Percentiles rank a stretch among this genome's conserved stretches.
Evolutionary conservation across 768 basidiomycete genomes (phyloP).

Genomic region (Pulveroboletus ravenelii): DNA sequence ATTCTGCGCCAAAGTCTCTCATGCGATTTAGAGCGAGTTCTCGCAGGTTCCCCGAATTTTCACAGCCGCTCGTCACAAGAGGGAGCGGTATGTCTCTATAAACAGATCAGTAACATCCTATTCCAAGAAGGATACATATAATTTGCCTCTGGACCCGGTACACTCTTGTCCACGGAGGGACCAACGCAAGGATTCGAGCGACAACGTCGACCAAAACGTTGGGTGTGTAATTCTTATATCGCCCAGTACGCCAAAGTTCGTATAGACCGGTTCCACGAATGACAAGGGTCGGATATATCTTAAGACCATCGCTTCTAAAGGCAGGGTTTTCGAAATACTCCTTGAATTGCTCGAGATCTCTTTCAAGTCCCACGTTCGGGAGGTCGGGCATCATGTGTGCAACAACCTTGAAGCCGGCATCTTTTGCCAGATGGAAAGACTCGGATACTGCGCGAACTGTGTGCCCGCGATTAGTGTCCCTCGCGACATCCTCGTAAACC

Average conservation of each 20-base stretch:
- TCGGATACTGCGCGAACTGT: constrained; percentile 97
- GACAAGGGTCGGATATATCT: constrained; percentile 97
- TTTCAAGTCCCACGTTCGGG: constrained; percentile 94
- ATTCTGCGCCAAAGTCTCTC: constrained; percentile 98
- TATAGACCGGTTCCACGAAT: constrained; percentile 96
- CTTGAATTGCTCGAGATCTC: constrained; percentile 98
- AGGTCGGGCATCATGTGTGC: constrained; percentile 99
- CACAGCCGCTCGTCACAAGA: constrained; percentile 93
- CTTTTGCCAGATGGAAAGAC: constrained; percentile 95
- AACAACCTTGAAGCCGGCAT: constrained; percentile 99
- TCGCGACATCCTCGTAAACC: constrained; percentile 98
- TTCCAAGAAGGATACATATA: background rate
- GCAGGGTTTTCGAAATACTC: constrained; percentile 99
- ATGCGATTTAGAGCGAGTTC: constrained; percentile 95
- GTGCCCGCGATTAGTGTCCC: constrained; percentile 98
- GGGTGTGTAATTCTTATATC: constrained; percentile 99
- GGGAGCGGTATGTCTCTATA: constrained; percentile 93
- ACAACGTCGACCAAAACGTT: constrained; percentile 97
- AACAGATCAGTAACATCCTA: background rate
- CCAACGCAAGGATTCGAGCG: constrained; percentile 89
- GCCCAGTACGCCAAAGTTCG: constrained; percentile 93
- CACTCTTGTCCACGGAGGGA: constrained; percentile 98
- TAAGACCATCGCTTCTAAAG: constrained; percentile 94
- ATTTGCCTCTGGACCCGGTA: constrained; percentile 91
- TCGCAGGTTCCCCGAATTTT: constrained; percentile 94